Conservation (phyloP, 257 asterid genomes). For the Penstemon davidsonii region DNA sequence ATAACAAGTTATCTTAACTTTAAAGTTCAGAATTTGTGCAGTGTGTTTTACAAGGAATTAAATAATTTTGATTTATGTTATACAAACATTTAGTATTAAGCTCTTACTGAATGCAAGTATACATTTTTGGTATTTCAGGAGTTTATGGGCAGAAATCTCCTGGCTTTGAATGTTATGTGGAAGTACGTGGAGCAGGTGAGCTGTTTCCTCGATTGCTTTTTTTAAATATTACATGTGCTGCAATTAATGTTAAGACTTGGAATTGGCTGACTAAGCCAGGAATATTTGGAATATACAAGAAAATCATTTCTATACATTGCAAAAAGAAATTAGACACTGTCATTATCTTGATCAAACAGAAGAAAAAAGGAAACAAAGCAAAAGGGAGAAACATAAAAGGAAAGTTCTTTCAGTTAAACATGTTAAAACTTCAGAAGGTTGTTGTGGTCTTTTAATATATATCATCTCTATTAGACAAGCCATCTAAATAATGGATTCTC, state of each 20-base stretch:
- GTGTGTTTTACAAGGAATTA: background rate
- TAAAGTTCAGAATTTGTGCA: background rate
- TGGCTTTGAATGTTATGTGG: slow-evolving; percentile 98
- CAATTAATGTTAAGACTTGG: slow-evolving; percentile 5
- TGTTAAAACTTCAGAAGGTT: too few relatives aligned
- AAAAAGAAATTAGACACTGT: background rate
- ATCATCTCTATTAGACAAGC: too few relatives aligned
- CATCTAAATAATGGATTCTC: too few relatives aligned
- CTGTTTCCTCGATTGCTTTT: slow-evolving; percentile 18
- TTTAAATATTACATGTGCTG: slow-evolving; percentile 13
- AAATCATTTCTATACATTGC: background rate
- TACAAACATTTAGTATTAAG: background rate
- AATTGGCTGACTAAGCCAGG: background rate
- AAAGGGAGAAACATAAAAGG: too few relatives aligned
- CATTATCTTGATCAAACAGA: too few relatives aligned
- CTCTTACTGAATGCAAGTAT: background rate
- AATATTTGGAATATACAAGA: slow-evolving; percentile 8
- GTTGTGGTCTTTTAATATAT: too few relatives aligned
- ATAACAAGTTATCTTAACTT: slow-evolving; percentile 9
- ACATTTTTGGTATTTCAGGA: slow-evolving; percentile 51
- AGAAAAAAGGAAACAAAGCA: too few relatives aligned
- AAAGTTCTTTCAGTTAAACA: too few relatives aligned
- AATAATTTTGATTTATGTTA: background rate
- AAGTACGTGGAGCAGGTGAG: slow-evolving; percentile 95
- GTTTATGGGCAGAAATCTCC: slow-evolving; percentile 97